phyloP scores from a whole-genome alignment of 192 early-diverging fungal genomes.

The Umbelopsis sp. region DNA sequence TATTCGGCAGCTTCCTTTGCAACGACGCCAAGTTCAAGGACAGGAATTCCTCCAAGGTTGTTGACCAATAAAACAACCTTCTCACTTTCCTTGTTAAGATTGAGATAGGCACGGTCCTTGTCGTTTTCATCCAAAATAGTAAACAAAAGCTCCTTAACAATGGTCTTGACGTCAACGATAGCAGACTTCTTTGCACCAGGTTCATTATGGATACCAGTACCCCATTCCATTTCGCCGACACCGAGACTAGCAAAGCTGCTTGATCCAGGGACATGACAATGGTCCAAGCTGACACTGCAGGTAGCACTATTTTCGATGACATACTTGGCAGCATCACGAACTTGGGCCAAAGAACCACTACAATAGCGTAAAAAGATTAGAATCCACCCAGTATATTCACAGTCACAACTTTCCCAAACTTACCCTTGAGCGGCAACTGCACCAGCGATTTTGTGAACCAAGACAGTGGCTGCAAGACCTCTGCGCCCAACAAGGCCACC shows the following conservation, averaged over 20 bases:
- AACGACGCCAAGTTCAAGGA: slow-evolving; percentile 70
- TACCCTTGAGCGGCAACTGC: slow-evolving; percentile 64
- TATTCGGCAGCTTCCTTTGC: slow-evolving; percentile 69
- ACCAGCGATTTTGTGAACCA: slow-evolving; percentile 85
- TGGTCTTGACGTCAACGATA: slow-evolving; percentile 47
- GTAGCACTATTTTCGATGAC: slow-evolving; percentile 69
- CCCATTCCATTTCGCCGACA: slow-evolving; percentile 64
- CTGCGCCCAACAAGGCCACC: slow-evolving; percentile 73
- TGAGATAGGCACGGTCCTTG: slow-evolving; percentile 37
- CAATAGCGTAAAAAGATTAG: not conserved
- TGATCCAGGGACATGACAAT: slow-evolving; percentile 73
- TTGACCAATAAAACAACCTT: slow-evolving; percentile 75
- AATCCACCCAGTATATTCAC: not conserved
- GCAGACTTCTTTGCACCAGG: slow-evolving; percentile 64
- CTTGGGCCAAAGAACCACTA: slow-evolving; percentile 55
- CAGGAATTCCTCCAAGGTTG: slow-evolving; percentile 79
- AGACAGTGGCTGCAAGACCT: slow-evolving; percentile 76
- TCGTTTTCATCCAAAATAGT: slow-evolving; percentile 51
- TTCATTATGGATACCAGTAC: slow-evolving; percentile 89
- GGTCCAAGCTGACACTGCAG: slow-evolving; percentile 75
- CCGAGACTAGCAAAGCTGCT: slow-evolving; percentile 53
- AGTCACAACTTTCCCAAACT: slow-evolving; percentile 9
- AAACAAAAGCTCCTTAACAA: slow-evolving; percentile 57
- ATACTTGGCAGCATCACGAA: slow-evolving; percentile 57
- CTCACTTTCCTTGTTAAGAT: slow-evolving; percentile 19